Percentiles rank a stretch among this genome's conserved stretches.
These are phyloP conservation scores for Globisporangium recalcitrans DNA, from an alignment of 352 stramenopile species.

Conservation along the genomic window DNA sequence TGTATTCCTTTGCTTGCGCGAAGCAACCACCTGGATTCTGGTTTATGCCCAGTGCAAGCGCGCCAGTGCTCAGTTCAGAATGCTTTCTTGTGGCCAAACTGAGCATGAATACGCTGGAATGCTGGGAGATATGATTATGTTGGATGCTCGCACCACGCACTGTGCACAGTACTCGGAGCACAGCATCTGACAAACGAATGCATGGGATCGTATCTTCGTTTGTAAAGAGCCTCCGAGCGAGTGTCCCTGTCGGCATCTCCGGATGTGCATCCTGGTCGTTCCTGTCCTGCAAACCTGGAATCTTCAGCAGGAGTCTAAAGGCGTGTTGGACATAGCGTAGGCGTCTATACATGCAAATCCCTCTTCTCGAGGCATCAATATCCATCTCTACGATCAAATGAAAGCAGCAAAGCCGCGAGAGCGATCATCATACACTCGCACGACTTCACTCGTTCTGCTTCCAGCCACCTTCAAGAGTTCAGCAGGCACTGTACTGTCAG, in stretches of 20 bases:
- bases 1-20: no score
- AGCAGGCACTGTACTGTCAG: background rate
- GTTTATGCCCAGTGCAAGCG: background rate
- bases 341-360: background rate
- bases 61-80: background rate
- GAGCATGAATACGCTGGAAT: background rate
- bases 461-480: background rate
- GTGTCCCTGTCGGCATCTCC: background rate
- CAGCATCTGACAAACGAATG: background rate
- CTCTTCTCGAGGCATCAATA: background rate
- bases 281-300: background rate
- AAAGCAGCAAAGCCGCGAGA: background rate
- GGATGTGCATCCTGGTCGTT: background rate
- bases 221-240: background rate
- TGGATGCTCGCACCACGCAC: background rate
- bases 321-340: background rate
- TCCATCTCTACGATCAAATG: background rate
- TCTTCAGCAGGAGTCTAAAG: background rate
- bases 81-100: background rate
- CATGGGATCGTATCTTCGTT: background rate
- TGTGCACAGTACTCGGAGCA: background rate
- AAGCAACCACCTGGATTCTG: background rate
- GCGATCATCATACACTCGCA: background rate
- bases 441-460: background rate
- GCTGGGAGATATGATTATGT: background rate